Conservation (phyloP, 345 rosid species). For the Carallia pectinifolia region DNA sequence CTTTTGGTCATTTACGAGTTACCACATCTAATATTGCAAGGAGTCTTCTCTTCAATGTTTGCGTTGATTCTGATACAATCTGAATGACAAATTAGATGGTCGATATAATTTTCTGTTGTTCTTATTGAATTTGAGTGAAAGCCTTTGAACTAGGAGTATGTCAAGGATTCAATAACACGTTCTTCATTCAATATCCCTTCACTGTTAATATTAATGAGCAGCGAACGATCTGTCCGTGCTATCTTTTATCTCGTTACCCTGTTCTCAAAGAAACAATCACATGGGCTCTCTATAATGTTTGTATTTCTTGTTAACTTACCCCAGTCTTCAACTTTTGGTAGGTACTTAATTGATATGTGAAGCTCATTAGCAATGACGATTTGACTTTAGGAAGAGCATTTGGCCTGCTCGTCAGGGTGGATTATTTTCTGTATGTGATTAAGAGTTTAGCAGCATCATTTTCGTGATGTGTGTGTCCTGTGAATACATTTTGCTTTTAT, state of each 20-base stretch:
- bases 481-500: too few relatives aligned
- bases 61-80: slow-evolving; percentile 7
- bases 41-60: slow-evolving; percentile 5
- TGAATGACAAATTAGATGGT: slow-evolving; percentile 23
- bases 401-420: too few relatives aligned
- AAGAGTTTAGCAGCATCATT: too few relatives aligned
- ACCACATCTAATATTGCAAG: background rate
- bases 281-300: too few relatives aligned
- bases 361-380: too few relatives aligned
- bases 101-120: slow-evolving; percentile 17
- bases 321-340: too few relatives aligned
- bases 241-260: background rate
- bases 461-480: too few relatives aligned
- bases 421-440: too few relatives aligned
- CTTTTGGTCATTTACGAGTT: background rate
- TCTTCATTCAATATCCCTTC: slow-evolving; percentile 2
- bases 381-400: too few relatives aligned
- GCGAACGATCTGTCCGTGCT: background rate
- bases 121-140: slow-evolving; percentile 2
- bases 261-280: background rate
- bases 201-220: background rate
- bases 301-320: too few relatives aligned
- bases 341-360: too few relatives aligned
- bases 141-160: background rate
- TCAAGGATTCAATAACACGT: background rate